Evolutionary conservation across 176 grass and related monocot genomes (phyloP), one percentile per base, ranked within the genome.

Genomic region (Bothriochloa decipiens): DNA sequence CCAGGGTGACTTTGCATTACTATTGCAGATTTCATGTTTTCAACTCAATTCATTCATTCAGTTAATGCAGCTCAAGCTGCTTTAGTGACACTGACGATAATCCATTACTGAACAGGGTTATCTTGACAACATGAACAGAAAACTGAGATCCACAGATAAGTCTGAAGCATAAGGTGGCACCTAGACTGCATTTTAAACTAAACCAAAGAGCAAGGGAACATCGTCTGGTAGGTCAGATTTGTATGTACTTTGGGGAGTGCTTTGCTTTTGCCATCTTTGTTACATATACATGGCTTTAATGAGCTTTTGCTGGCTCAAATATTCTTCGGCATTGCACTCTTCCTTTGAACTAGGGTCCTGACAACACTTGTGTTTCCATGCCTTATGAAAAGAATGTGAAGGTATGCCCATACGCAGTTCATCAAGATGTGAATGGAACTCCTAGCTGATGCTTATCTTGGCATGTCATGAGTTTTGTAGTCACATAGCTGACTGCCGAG

Each of bases 51-150:
- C 12, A 42, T 76, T 79, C 33, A 66, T 86, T 65, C 61, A 74
- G 73, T 46, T 83, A n/a, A 81, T 4, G 32, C 27, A 29, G 15
- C 42, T 32, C 25, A 80, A 52, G 8, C 70, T 69, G 77, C 29
- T 61, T 28, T 41, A 49, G 16, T 76, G 20, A 62, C 57, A 78
- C 57, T 80, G 39, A 83, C 23, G 65, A 61, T 53, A 17, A 50
- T 79, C 26, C 35, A 74, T 78, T 73, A 0, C 10, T 76, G 83
- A 52, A 39, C 73, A 92, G 92, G 87, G 85, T 80, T 94, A 94
- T 55, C 81, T 97, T 29, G 94, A 94, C 55, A 90, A 87, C 65
- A 97, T 97, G 94, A 93, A 94, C 87, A 84, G 85, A 85, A 83
- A 82, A 12, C 35, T 86, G 66, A 85, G 11, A 86, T 86, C 86